Evolutionary conservation across 345 rosid genomes (phyloP).

Genomic region (Rhodamnia rubescens): DNA sequence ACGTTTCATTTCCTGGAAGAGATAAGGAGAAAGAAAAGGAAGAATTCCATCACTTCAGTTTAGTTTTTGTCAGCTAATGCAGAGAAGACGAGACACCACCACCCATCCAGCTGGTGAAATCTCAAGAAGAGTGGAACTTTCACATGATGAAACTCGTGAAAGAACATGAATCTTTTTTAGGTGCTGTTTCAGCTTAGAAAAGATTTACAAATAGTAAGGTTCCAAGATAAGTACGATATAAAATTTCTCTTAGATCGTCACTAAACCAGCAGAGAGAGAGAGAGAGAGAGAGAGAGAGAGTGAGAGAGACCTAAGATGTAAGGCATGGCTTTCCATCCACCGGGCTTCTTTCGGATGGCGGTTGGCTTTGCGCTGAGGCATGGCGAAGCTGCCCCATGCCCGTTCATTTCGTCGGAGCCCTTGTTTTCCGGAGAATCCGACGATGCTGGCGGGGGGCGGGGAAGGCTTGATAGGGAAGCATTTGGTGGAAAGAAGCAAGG

Average conservation of each 20-base stretch:
- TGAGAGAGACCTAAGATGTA: conserved; percentile 43
- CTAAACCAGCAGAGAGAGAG: background rate
- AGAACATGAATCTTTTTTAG: background rate
- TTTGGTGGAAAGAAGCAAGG: conserved; percentile 6
- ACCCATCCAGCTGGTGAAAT: background rate
- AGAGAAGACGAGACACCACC: background rate
- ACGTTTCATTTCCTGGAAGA: conserved; percentile 36
- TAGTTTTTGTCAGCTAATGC: background rate
- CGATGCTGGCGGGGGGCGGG: background rate
- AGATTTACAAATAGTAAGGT: background rate
- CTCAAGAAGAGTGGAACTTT: background rate
- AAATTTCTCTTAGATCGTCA: background rate
- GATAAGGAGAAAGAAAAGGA: background rate
- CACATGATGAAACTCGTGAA: background rate
- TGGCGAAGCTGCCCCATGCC: background rate
- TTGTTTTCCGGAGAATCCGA: background rate
- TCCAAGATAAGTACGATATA: background rate
- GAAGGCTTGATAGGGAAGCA: conserved; percentile 1
- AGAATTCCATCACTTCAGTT: background rate
- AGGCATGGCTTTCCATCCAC: conserved; percentile 86
- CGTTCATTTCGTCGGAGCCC: background rate
- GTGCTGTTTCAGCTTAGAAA: background rate
- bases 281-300: background rate
- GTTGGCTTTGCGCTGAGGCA: background rate
- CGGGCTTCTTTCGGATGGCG: conserved; percentile 24